Conservation (phyloP, 306 rosid genomes). For the Vachellia collinsii region DNA sequence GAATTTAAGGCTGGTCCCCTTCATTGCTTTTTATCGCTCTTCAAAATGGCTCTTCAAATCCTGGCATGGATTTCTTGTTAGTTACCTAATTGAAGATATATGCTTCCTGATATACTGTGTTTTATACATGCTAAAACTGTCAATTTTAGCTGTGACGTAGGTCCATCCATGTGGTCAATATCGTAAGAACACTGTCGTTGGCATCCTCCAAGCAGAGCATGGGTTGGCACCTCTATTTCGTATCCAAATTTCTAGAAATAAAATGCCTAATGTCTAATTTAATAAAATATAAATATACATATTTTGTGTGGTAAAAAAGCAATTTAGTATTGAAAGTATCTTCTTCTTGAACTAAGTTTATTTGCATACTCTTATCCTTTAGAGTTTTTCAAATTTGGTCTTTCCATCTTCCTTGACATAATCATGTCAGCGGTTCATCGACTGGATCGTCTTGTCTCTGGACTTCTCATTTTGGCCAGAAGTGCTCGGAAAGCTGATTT, state of each 20-base stretch:
- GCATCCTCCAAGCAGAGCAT: conserved; percentile 93
- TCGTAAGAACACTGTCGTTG: conserved; percentile 93
- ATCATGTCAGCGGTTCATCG: conserved; percentile 79
- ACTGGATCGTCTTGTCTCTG: conserved; percentile 92
- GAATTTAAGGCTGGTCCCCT: background rate
- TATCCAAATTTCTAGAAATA: conserved; percentile 56
- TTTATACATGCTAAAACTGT: conserved; percentile 35
- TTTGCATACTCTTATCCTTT: conserved; percentile 19
- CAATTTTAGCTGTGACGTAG: conserved; percentile 53
- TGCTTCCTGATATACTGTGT: conserved; percentile 15
- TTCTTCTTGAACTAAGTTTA: conserved; percentile 6
- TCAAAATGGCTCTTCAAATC: background rate
- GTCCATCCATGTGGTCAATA: conserved; percentile 99
- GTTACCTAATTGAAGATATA: background rate
- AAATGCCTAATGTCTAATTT: conserved; percentile 1
- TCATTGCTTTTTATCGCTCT: background rate
- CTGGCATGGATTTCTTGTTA: conserved; percentile 24
- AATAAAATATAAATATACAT: background rate
- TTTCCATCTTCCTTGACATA: conserved; percentile 60
- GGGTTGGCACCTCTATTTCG: conserved; percentile 88
- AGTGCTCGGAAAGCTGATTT: conserved; percentile 79
- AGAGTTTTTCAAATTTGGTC: conserved; percentile 23
- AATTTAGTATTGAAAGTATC: conserved; percentile 17
- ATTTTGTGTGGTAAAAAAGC: background rate
- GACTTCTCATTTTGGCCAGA: conserved; percentile 95